Evolutionary conservation across 805 yeast species (phyloP).

Genomic region (Nakazawaea laoshanensis): DNA sequence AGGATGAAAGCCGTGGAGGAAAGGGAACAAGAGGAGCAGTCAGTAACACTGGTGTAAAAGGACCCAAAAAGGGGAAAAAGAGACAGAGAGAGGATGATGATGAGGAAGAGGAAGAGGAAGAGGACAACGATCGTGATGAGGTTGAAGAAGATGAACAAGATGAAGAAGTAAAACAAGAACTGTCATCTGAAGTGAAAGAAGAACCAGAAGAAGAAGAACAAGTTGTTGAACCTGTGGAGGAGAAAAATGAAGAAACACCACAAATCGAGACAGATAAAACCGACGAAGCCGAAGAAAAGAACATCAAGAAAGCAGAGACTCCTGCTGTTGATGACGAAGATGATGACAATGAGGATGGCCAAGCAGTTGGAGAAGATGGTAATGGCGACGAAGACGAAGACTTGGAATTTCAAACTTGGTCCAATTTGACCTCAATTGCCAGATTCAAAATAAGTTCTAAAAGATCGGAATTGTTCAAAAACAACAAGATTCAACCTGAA

Average conservation of each 20-base stretch:
- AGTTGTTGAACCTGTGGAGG: conserved; percentile 1
- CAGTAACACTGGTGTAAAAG: conserved; percentile 21
- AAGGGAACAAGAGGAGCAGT: conserved; percentile 25
- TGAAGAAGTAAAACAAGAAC: conserved; percentile 1
- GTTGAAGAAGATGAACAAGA: conserved; percentile 14
- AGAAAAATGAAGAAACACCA: conserved; percentile 26
- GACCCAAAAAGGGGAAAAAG: conserved; percentile 30
- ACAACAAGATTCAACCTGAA: conserved; percentile 49
- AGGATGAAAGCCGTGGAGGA: conserved; percentile 14
- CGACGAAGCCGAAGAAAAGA: neutral
- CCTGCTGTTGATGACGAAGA: conserved; percentile 21
- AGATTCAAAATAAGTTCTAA: conserved; percentile 67
- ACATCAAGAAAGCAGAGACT: neutral
- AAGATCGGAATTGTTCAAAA: conserved; percentile 60
- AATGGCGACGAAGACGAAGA: conserved; percentile 59
- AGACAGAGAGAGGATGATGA: conserved; percentile 26
- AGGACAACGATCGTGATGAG: neutral
- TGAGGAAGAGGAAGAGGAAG: conserved; percentile 21
- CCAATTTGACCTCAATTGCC: conserved; percentile 67
- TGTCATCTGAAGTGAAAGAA: conserved; percentile 24
- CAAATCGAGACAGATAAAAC: conserved; percentile 18
- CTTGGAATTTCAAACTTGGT: conserved; percentile 78
- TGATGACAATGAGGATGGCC: conserved; percentile 23
- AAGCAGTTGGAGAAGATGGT: conserved; percentile 19
- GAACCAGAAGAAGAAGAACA: conserved; percentile 5